Conservation (phyloP, 2,329 filamentous ascomycete genomes). For the Claviceps arundinis region DNA sequence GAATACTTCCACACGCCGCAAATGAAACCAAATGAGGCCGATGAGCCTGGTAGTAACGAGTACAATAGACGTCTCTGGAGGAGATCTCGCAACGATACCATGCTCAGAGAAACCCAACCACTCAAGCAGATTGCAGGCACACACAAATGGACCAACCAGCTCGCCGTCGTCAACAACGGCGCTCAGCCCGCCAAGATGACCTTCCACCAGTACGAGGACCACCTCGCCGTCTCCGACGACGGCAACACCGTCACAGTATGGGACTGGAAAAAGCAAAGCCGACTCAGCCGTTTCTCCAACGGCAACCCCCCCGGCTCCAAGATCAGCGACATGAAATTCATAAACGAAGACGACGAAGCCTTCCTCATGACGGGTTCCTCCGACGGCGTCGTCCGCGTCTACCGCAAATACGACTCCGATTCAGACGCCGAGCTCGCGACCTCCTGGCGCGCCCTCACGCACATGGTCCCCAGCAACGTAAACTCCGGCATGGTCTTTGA, state of each 20-base stretch:
- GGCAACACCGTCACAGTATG: constrained; percentile 82
- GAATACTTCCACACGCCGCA: constrained; percentile 97
- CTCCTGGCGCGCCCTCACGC: constrained; percentile 80
- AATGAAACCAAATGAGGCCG: constrained; percentile 91
- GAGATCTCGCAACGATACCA: constrained; percentile 80
- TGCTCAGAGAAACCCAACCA: constrained; percentile 84
- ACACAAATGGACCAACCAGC: constrained; percentile 74
- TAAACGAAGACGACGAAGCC: constrained; percentile 96
- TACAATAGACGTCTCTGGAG: constrained; percentile 95
- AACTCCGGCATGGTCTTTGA: constrained; percentile 95
- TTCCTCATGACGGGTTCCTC: constrained; percentile 90
- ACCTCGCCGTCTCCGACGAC: constrained; percentile 86
- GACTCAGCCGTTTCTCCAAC: constrained; percentile 79
- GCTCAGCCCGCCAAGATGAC: constrained; percentile 86
- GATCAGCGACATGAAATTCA: constrained; percentile 91
- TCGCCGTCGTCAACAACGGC: constrained; percentile 75
- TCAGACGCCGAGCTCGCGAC: constrained; percentile 73
- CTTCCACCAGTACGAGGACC: constrained; percentile 96
- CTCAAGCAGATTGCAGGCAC: constrained; percentile 78
- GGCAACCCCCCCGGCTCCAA: constrained; percentile 83
- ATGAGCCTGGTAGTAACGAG: constrained; percentile 89
- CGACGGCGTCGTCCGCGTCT: constrained; percentile 87
- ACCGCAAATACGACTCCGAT: constrained; percentile 76
- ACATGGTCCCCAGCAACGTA: constrained; percentile 86
- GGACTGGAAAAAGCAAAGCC: constrained; percentile 74